A percentile compares a stretch with the other conserved stretches of the same genome.
Evolutionary conservation across 495 filamentous ascomycete species (phyloP).

Genomic region (Saxophila tyrrhenica): DNA sequence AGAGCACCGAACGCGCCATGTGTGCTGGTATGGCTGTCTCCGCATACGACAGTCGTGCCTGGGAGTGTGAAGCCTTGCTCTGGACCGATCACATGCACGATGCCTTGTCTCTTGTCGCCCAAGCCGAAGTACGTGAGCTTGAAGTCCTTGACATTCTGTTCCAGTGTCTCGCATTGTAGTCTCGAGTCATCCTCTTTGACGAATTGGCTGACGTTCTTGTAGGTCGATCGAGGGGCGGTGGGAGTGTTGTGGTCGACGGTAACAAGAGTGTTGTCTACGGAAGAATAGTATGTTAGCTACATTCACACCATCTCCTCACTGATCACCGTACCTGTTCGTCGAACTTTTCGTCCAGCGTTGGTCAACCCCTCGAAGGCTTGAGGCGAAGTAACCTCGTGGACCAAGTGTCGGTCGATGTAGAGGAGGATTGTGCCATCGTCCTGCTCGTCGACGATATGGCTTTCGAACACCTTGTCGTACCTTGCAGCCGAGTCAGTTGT

Average conservation of each 20-base stretch:
- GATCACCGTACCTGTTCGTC: constrained; percentile 47
- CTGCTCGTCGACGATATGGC: constrained; percentile 88
- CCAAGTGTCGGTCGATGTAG: constrained; percentile 92
- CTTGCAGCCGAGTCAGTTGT: constrained; percentile 30
- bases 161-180: constrained; percentile 84
- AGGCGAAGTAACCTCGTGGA: constrained; percentile 97
- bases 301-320: not conserved
- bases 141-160: constrained; percentile 94
- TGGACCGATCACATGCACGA: constrained; percentile 97
- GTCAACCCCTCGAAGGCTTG: constrained; percentile 96
- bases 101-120: constrained; percentile 91
- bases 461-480: constrained; percentile 94
- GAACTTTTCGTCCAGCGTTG: constrained; percentile 74
- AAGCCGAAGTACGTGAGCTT: constrained; percentile 96
- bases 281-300: not conserved
- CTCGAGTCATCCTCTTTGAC: constrained; percentile 90
- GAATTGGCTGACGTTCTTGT: constrained; percentile 75
- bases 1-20: constrained; percentile 94
- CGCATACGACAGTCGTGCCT: constrained; percentile 93
- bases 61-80: constrained; percentile 98
- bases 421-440: constrained; percentile 83
- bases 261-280: constrained; percentile 78
- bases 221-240: constrained; percentile 74
- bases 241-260: constrained; percentile 98
- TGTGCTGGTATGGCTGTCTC: constrained; percentile 94